phyloP scores from a whole-genome alignment of 768 basidiomycete genomes.

The Lactifluus rugatus region DNA sequence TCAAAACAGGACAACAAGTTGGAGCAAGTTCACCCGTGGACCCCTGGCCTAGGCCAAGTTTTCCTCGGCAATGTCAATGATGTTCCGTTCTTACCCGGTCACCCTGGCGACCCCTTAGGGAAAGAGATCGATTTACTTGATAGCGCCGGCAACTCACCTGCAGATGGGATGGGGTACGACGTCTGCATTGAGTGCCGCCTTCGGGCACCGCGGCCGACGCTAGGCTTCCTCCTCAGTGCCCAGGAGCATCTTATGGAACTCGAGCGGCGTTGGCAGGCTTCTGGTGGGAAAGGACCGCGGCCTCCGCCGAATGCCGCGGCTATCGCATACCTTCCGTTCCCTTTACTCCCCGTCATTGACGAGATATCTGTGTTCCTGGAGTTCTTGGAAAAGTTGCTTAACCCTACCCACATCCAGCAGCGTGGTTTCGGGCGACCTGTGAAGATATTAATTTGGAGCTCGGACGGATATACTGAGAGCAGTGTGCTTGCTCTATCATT shows the following conservation, averaged over 20 bases:
- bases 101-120: neutral
- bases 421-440: conserved; percentile 35
- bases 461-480: conserved; percentile 90
- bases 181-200: conserved; percentile 88
- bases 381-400: conserved; percentile 58
- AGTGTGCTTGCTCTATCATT: conserved; percentile 79
- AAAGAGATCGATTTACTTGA: conserved; percentile 28
- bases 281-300: conserved; percentile 37
- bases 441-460: conserved; percentile 71
- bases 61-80: conserved; percentile 80
- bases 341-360: conserved; percentile 51
- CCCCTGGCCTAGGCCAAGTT: conserved; percentile 48
- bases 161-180: conserved; percentile 59
- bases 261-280: conserved; percentile 46
- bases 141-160: conserved; percentile 33
- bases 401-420: conserved; percentile 34
- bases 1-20: conserved; percentile 25
- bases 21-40: conserved; percentile 28
- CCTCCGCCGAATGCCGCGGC: conserved; percentile 65
- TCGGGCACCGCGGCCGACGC: conserved; percentile 61
- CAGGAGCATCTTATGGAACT: conserved; percentile 65
- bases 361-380: conserved; percentile 50
- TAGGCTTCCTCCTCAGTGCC: conserved; percentile 55
- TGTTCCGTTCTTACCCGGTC: conserved; percentile 37
- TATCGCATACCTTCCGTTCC: conserved; percentile 68